A percentile compares a stretch with the other conserved stretches of the same genome.
These are phyloP conservation scores for Eremothecium sinecaudum DNA, from an alignment of 1,139 yeast species.

Conservation along the genomic window DNA sequence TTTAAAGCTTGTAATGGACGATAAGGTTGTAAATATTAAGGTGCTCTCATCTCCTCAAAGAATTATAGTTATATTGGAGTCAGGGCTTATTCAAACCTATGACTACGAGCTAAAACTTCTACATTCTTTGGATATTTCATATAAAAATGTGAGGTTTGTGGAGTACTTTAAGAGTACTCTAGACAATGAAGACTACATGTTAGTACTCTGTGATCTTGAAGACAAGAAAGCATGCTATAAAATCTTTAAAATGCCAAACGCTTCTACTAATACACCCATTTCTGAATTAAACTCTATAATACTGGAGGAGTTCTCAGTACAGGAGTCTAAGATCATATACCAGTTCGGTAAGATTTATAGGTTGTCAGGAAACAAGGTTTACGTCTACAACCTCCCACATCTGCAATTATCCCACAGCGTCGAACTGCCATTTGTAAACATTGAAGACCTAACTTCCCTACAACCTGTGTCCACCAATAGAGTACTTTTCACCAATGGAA, in stretches of 20 bases:
- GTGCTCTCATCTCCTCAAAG: constrained; percentile 24
- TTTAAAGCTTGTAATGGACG: constrained; percentile 24
- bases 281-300: constrained; percentile 23
- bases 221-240: constrained; percentile 21
- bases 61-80: constrained; percentile 36
- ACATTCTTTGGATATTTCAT: constrained; percentile 18
- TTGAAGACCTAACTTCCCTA: constrained; percentile 20
- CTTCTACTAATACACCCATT: constrained; percentile 10
- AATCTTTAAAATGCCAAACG: constrained; percentile 16
- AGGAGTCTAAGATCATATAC: constrained; percentile 19
- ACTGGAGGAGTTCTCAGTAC: constrained; percentile 19
- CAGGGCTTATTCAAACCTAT: constrained; percentile 38
- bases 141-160: constrained; percentile 18
- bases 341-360: constrained; percentile 25
- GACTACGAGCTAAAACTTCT: constrained; percentile 24
- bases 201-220: constrained; percentile 19
- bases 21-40: constrained; percentile 30
- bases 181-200: constrained; percentile 13
- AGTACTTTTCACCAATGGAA: constrained; percentile 32
- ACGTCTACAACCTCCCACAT: constrained; percentile 27
- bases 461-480: constrained; percentile 32
- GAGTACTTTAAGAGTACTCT: constrained; percentile 17
- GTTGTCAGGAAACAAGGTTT: constrained; percentile 13
- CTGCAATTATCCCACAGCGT: constrained; percentile 24
- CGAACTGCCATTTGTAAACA: constrained; percentile 19